Evolutionary conservation across 805 yeast genomes (phyloP).

Genomic region (Cyberlindnera xylosilytica): DNA sequence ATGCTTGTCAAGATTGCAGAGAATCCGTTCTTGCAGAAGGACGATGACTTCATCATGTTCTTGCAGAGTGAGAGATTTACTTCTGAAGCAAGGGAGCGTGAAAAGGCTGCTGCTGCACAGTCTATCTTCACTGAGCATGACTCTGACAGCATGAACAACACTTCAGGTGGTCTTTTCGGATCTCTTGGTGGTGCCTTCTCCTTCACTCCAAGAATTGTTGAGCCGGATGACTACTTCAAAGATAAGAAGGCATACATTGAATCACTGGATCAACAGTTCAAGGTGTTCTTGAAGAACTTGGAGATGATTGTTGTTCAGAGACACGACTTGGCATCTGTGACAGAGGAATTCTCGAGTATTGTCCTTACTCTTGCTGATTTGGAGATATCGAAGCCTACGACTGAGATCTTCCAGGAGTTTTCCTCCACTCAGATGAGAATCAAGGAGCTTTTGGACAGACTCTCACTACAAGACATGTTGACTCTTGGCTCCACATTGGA

Average conservation of each 20-base stretch:
- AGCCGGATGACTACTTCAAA: constrained; percentile 74
- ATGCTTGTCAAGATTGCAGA: constrained; percentile 76
- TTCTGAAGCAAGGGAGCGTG: constrained; percentile 65
- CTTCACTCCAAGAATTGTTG: constrained; percentile 63
- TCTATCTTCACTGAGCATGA: constrained; percentile 27
- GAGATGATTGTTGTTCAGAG: constrained; percentile 75
- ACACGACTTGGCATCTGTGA: constrained; percentile 62
- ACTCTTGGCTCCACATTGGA: constrained; percentile 86
- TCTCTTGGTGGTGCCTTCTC: constrained; percentile 66
- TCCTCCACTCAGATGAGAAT: constrained; percentile 69
- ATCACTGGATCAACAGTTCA: constrained; percentile 68
- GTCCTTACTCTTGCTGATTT: constrained; percentile 63
- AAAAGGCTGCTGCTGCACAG: constrained; percentile 52
- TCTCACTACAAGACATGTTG: constrained; percentile 78
- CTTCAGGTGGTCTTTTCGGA: constrained; percentile 59
- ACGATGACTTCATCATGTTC: constrained; percentile 75
- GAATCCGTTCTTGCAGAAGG: constrained; percentile 56
- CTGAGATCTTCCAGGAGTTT: constrained; percentile 65
- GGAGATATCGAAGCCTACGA: constrained; percentile 67
- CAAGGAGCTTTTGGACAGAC: constrained; percentile 70
- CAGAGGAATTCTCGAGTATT: constrained; percentile 62
- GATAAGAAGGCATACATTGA: constrained; percentile 69
- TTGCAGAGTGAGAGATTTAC: constrained; percentile 69
- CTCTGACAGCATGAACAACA: constrained; percentile 31
- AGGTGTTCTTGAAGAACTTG: constrained; percentile 63